These are phyloP conservation scores for Agastache rugosa DNA, from an alignment of 257 asterid genomes.

Conservation along the genomic window DNA sequence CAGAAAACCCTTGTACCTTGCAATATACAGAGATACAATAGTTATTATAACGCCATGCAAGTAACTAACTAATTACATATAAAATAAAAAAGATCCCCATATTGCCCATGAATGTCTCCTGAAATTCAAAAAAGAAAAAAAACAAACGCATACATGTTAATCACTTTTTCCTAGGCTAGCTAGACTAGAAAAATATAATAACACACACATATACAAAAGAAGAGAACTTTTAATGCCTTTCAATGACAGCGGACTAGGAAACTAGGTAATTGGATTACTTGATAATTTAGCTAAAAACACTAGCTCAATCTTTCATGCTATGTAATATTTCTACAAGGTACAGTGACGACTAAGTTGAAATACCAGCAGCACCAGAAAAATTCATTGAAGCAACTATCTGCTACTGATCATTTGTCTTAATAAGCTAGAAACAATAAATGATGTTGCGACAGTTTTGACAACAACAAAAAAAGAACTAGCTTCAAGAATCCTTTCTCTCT, in stretches of 20 bases:
- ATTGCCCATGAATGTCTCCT: conserved; percentile 85
- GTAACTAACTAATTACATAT: no score
- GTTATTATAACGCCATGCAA: no score
- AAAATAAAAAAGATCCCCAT: conserved; percentile 77
- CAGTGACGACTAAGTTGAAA: background rate
- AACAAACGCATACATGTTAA: background rate
- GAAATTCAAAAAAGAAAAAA: conserved; percentile 37
- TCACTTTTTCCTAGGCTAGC: background rate
- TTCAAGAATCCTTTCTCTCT: no score
- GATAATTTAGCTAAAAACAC: background rate
- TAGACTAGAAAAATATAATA: background rate
- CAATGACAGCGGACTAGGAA: background rate
- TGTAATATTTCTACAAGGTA: conserved; percentile 3
- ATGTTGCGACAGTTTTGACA: background rate
- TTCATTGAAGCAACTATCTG: background rate
- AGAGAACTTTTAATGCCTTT: background rate
- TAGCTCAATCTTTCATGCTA: background rate
- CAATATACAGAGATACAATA: no score
- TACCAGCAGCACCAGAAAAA: conserved; percentile 1
- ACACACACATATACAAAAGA: background rate
- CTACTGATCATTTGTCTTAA: background rate
- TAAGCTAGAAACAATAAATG: background rate
- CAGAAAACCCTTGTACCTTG: no score
- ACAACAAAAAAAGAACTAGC: background rate
- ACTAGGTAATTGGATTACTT: background rate